Evolutionary conservation across 371 early-diverging fungal genomes (phyloP), one percentile per base, ranked within the genome.

Genomic region (Apophysomyces elegans): DNA sequence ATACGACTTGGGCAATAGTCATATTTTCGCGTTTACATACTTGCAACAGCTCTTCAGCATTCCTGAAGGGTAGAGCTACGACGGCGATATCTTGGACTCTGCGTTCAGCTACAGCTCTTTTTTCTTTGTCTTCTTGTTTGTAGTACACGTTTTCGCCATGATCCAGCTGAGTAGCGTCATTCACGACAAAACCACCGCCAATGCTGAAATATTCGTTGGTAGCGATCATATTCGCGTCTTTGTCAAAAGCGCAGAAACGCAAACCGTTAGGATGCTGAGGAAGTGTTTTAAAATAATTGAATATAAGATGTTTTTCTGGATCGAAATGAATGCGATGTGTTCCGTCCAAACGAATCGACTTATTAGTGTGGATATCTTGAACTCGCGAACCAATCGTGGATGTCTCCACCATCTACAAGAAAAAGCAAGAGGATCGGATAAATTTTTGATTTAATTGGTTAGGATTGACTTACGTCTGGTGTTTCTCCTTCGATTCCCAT

Each of bases 221-320:
- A 5, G 95, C 96, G 41, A 96, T 72, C 86, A 94, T 75, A 70
- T 90, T 89, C 38, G 93, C 91, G 32, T 89, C 71, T 35, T 76
- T 75, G 72, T 95, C 92, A 71, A 90, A 95, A 38, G 90, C 94
- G 47, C 93, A 91, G 73, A 97, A 93, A 9, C 97, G 91, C 88
- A 97, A 91, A 45, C 98, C 98, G 72, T 97, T 97, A 8, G 98
- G 96, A 74, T 97, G 98, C 66, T 95, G 94, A 4, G 96, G 96
- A 16, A 97, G 82, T 1, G 91, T 86, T 63, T 95, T 91, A 72
- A 88, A 88, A 71, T 89, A 91, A 74, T 94, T 94, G 69, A 97
- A 93, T 9, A 93, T 81, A 73, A 97, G 77, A 61, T 95, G 88
- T 76, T 90, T 91, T 59, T 88, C 85, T 5, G 93, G 93, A 66